Conservation (phyloP, 805 yeast species). For the Dipodascus geniculatus region DNA sequence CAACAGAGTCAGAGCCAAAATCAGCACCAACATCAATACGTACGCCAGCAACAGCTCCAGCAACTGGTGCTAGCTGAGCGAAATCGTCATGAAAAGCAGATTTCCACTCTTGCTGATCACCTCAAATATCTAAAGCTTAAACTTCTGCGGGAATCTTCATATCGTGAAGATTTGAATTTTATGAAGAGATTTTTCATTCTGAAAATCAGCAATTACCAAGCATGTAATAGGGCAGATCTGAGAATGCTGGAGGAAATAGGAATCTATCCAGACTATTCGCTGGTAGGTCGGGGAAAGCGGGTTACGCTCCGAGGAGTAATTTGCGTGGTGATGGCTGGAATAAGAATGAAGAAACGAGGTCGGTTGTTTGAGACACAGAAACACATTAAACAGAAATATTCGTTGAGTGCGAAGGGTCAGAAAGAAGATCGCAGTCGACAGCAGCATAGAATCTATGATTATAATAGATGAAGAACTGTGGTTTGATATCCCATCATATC, state of each 20-base stretch:
- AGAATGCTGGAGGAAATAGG: constrained; percentile 21
- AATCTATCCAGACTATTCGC: constrained; percentile 18
- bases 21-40: not conserved
- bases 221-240: constrained; percentile 21
- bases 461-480: too few relatives aligned
- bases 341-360: not conserved
- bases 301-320: not conserved
- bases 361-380: not conserved
- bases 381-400: not conserved
- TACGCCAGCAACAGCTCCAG: not conserved
- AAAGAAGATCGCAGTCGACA: not conserved
- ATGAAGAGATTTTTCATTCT: constrained; percentile 22
- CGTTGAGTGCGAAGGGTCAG: not conserved
- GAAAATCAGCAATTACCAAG: constrained; percentile 21
- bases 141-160: constrained; percentile 12
- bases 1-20: not conserved
- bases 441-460: not conserved
- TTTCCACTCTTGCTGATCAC: constrained; percentile 13
- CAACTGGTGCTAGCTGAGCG: not conserved
- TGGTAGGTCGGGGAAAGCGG: not conserved
- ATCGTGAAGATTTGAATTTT: constrained; percentile 22
- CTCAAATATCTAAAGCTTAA: constrained; percentile 14
- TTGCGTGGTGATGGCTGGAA: not conserved
- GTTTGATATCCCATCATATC: too few relatives aligned
- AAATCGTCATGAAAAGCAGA: constrained; percentile 7